These are phyloP conservation scores for Balansia obtecta DNA, from an alignment of 2,329 filamentous ascomycete species.

Conservation along the genomic window DNA sequence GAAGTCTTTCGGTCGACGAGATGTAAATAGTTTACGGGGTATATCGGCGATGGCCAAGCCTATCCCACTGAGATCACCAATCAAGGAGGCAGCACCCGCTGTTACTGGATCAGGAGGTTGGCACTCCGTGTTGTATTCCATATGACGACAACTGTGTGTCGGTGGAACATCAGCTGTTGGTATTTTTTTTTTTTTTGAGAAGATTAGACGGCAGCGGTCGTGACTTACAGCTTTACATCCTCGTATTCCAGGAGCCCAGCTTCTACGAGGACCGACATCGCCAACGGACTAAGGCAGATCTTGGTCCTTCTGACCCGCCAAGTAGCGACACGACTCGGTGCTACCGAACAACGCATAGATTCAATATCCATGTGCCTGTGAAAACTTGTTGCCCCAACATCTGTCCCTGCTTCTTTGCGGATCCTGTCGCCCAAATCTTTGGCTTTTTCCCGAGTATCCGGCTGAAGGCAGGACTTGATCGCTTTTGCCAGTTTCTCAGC, in stretches of 20 bases:
- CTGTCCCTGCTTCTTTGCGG: constrained; percentile 50
- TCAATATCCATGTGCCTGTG: constrained; percentile 57
- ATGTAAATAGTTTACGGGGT: constrained; percentile 43
- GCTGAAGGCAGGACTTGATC: constrained; percentile 46
- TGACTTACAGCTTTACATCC: constrained; percentile 57
- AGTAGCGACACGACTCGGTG: constrained; percentile 55
- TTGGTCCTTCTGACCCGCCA: constrained; percentile 63
- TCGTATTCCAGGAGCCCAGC: constrained; percentile 53
- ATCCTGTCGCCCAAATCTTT: constrained; percentile 51
- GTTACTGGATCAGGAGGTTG: constrained; percentile 71
- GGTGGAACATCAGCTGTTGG: constrained; percentile 5
- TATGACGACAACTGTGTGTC: constrained; percentile 29
- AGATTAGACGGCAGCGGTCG: background rate
- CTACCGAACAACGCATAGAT: constrained; percentile 55
- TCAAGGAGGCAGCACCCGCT: constrained; percentile 61
- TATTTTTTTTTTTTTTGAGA: background rate
- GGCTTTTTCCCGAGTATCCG: constrained; percentile 45
- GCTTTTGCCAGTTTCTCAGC: constrained; percentile 52
- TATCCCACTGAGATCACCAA: constrained; percentile 74
- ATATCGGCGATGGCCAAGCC: constrained; percentile 73
- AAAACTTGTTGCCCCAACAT: constrained; percentile 54
- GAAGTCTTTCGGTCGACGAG: constrained; percentile 13
- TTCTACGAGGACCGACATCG: constrained; percentile 55
- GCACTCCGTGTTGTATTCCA: constrained; percentile 65
- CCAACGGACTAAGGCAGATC: constrained; percentile 57